These are phyloP conservation scores for Trichoderma gamsii DNA, from an alignment of 495 filamentous ascomycete genomes.

Conservation along the genomic window DNA sequence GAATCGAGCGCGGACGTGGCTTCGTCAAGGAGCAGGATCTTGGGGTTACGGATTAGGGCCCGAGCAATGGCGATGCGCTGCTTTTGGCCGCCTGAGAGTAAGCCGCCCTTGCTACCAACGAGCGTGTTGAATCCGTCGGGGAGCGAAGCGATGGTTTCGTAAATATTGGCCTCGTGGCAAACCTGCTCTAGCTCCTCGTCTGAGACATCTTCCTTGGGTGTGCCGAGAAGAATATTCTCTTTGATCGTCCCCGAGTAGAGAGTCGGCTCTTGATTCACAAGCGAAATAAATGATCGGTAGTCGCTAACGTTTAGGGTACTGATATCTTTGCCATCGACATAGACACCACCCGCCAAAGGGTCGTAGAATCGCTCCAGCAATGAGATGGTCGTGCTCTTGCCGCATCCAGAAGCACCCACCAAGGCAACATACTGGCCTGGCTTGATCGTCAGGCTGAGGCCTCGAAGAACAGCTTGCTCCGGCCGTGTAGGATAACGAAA, in stretches of 20 bases:
- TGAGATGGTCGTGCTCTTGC: slow-evolving; percentile 76
- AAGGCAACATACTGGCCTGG: slow-evolving; percentile 73
- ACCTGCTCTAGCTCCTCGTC: slow-evolving; percentile 67
- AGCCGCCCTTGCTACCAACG: slow-evolving; percentile 69
- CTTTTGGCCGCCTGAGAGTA: slow-evolving; percentile 78
- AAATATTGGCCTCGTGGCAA: slow-evolving; percentile 85
- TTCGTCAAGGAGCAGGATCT: slow-evolving; percentile 65
- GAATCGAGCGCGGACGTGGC: slow-evolving; percentile 78
- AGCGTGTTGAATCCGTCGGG: slow-evolving; percentile 66
- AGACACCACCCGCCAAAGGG: slow-evolving; percentile 62
- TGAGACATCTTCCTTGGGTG: slow-evolving; percentile 53
- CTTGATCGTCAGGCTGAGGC: slow-evolving; percentile 52
- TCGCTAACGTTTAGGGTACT: background rate
- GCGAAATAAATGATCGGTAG: slow-evolving; percentile 11
- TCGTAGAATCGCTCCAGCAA: slow-evolving; percentile 85
- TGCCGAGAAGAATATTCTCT: slow-evolving; percentile 50
- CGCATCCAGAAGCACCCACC: slow-evolving; percentile 77
- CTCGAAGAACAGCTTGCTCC: slow-evolving; percentile 47
- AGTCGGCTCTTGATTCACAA: slow-evolving; percentile 13
- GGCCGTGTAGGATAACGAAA: slow-evolving; percentile 61
- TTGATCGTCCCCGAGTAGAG: slow-evolving; percentile 12
- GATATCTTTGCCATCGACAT: slow-evolving; percentile 70
- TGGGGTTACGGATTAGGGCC: slow-evolving; percentile 65
- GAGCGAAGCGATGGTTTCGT: slow-evolving; percentile 69
- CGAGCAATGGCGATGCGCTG: slow-evolving; percentile 73